Conservation (phyloP, 345 rosid species). For the Bruguiera sexangula region DNA sequence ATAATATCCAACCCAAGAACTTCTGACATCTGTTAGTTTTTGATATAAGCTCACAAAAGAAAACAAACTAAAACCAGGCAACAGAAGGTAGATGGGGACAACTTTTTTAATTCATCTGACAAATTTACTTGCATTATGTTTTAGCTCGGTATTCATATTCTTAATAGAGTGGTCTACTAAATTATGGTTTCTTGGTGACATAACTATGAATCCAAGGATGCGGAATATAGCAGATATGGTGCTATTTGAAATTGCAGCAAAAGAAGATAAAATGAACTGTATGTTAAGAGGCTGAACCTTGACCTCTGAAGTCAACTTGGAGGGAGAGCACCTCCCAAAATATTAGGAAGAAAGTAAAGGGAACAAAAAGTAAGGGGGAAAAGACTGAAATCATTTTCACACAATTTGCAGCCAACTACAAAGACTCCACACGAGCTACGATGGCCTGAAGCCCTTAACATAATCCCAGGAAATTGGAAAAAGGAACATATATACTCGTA, state of each 20-base stretch:
- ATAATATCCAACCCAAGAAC: background rate
- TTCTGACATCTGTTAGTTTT: background rate
- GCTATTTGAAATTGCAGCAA: background rate
- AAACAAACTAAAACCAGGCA: background rate
- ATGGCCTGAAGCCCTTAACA: conserved; percentile 38
- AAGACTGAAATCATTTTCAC: conserved; percentile 4
- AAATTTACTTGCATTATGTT: background rate
- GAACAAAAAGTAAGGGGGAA: background rate
- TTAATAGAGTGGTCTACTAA: too few species aligned
- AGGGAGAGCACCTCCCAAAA: background rate
- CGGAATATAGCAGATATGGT: background rate
- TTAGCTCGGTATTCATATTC: too few species aligned
- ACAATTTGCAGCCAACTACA: conserved; percentile 16
- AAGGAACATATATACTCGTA: conserved; percentile 35
- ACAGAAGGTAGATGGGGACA: too few species aligned
- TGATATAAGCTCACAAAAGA: background rate
- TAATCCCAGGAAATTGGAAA: conserved; percentile 33
- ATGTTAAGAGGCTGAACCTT: background rate
- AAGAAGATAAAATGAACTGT: background rate
- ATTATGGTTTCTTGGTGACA: too few species aligned
- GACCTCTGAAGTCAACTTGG: background rate
- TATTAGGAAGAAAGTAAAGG: background rate
- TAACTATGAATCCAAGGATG: too few species aligned
- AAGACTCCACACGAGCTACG: conserved; percentile 19
- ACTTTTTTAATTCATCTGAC: too few species aligned